phyloP scores from a whole-genome alignment of 805 yeast genomes.

The Cyberlindnera maclurae region DNA sequence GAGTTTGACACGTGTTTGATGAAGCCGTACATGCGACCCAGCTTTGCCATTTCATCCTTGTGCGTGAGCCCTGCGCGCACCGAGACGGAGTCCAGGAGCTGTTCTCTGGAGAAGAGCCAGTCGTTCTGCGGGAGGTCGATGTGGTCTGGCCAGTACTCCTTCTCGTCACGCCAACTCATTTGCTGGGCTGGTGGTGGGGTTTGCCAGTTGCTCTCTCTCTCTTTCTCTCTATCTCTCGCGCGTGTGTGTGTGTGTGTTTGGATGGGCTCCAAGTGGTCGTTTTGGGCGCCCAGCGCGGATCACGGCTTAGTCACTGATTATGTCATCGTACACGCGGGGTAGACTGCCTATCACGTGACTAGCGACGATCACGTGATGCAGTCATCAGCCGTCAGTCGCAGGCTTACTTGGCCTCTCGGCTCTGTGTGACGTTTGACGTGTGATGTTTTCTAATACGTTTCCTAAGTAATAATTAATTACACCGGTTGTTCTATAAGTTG shows the following conservation, averaged over 20 bases:
- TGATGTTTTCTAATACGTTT: no score
- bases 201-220: background rate
- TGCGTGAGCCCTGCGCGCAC: background rate
- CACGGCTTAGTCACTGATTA: no score
- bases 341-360: no score
- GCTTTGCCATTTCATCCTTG: background rate
- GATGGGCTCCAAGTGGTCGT: background rate
- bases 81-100: constrained; percentile 7
- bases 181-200: no score
- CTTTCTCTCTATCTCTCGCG: background rate
- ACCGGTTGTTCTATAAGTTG: no score
- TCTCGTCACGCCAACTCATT: constrained; percentile 1
- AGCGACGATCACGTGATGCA: no score
- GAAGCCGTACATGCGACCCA: constrained; percentile 1
- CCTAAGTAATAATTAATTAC: no score
- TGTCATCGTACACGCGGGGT: background rate
- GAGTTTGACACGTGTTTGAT: background rate
- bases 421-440: no score
- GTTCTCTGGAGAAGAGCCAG: constrained; percentile 16
- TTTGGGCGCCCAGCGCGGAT: no score
- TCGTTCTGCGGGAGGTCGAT: constrained; percentile 14
- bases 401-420: no score
- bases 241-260: background rate
- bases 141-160: constrained; percentile 15
- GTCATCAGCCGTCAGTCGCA: no score